phyloP scores from a whole-genome alignment of 192 early-diverging fungal species.

The Gorgonomyces haynaldii region DNA sequence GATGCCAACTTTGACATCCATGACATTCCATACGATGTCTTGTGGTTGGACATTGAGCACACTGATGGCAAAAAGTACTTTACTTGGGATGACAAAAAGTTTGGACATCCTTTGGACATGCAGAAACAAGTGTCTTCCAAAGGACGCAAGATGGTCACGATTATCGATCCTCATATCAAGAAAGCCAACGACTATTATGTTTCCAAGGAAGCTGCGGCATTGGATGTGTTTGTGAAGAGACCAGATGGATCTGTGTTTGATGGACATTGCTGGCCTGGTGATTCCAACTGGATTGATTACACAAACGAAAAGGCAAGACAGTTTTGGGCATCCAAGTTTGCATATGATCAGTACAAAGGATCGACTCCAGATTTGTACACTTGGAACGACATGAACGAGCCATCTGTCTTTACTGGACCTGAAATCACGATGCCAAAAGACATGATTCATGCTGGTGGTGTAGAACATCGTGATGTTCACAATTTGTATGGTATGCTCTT shows the following conservation, averaged over 20 bases:
- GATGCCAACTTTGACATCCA: slow-evolving; percentile 78
- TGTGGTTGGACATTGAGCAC: slow-evolving; percentile 99
- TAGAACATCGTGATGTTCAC: slow-evolving; percentile 93
- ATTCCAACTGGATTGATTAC: slow-evolving; percentile 89
- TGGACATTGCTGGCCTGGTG: slow-evolving; percentile 98
- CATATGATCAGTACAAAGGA: slow-evolving; percentile 68
- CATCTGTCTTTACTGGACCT: slow-evolving; percentile 90
- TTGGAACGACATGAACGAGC: slow-evolving; percentile 99
- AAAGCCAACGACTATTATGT: slow-evolving; percentile 61
- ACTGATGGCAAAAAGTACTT: slow-evolving; percentile 97
- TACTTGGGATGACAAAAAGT: slow-evolving; percentile 91
- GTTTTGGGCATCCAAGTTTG: slow-evolving; percentile 75
- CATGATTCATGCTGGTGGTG: slow-evolving; percentile 67
- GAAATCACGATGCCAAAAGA: slow-evolving; percentile 97
- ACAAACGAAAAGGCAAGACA: slow-evolving; percentile 59
- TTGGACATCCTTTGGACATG: slow-evolving; percentile 78
- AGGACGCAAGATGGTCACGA: slow-evolving; percentile 85
- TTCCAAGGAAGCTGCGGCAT: slow-evolving; percentile 62
- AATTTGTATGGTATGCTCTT: slow-evolving; percentile 83
- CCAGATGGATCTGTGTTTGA: slow-evolving; percentile 66
- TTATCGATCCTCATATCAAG: slow-evolving; percentile 97
- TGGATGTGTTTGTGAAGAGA: slow-evolving; percentile 69
- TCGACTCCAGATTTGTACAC: slow-evolving; percentile 71
- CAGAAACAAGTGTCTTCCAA: slow-evolving; percentile 58
- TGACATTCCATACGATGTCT: slow-evolving; percentile 92